Base-by-base conservation (phyloP, 2,329 filamentous ascomycete genomes). In the Rhinocladiella mackenziei region DNA sequence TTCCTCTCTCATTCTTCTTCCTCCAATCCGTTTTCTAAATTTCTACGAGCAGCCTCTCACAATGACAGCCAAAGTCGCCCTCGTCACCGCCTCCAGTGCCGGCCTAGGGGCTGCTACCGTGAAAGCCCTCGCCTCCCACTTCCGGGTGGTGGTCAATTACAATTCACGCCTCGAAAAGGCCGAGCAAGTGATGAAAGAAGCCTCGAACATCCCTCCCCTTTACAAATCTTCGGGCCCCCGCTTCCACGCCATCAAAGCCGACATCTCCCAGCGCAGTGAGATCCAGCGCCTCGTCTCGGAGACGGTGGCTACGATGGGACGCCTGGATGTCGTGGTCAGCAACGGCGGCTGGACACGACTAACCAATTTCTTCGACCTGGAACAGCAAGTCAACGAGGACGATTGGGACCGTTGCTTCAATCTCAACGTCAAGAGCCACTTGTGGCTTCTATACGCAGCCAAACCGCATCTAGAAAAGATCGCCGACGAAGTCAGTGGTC, bases 381-480 rank as follows among this genome's bases (percentile, higher is more conserved):
- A 58, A 4, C 51, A 58, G 15, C 50, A 55, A 25, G 41, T 56
- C 19, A 32, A 45, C 19, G 78, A 81, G 51, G 72, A 72, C 2
- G 77, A 81, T 55, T 81, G 77, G 77, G 77, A 81, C 54, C 61
- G 60, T 4, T 75, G 73, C 50, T 81, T 77, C 55, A 72, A 74
- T 33, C 73, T 80, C 65, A 82, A 82, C 56, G 78, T 82, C 45
- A 82, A 81, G 61, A 70, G 70, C 4, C 78, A 82, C 56, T 59
- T 82, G 22, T 81, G 74, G 69, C 65, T 82, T 5, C 70, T 81
- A 54, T 73, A 78, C 44, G 76, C 77, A 1, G 71, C 73, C 1
- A 73, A 71, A 51, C 61, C 66, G 35, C 62, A 78, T 32, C 68
- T 81, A 14, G 79, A 81, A 3, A 68, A 73, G 47, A 67, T 67